Base-by-base conservation (phyloP, 2,329 filamentous ascomycete species). In the Alternaria solani region DNA sequence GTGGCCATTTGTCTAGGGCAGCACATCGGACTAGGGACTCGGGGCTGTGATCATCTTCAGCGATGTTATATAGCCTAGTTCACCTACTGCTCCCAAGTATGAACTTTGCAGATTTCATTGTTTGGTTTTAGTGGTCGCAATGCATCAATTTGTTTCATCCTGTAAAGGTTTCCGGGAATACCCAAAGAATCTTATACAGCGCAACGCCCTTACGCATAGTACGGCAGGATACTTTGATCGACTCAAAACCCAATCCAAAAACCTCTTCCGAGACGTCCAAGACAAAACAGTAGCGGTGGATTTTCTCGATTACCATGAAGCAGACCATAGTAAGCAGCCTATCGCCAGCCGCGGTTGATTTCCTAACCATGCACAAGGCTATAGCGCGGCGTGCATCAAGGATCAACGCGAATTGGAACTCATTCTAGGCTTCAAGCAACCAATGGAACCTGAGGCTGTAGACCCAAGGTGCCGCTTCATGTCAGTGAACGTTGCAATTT, bases 381-480 rank as follows among this genome's bases (percentile, higher is more conserved):
- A 46, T 34, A 34, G 12, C 16, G 5, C 42, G 1, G 42, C 23
- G 11, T 44, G 42, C 42, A 26, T 44, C 25, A 26, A 44, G 26
- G 26, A 28, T 26, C 42, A 44, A 26, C 14, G 42, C 9, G 42
- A 44, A 7, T 4, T 44, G 42, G 42, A 44, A 5, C 42, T 44
- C 9, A 44, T 28, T n/a, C 14, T 44, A 2, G 26, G 42, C 16
- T 44, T 25, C 14, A 44, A 16, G 18, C 25, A 28, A 2, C 26
- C 25, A 18, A 2, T 28, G 7, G n/a, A 25, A 2, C 23, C 42
- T 4, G 51, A 46, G 28, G 28, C 48, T 12, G 54, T 28, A 11
- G 65, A 71, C 30, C 67, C 67, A 12, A 47, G 28, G 32, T 65
- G 61, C 32, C 59, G 68, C 12, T 71, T 59, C 42, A 57, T 67